Evolutionary conservation across 208 protist species (phyloP).

Genomic region (Acanthamoeba triangularis): DNA sequence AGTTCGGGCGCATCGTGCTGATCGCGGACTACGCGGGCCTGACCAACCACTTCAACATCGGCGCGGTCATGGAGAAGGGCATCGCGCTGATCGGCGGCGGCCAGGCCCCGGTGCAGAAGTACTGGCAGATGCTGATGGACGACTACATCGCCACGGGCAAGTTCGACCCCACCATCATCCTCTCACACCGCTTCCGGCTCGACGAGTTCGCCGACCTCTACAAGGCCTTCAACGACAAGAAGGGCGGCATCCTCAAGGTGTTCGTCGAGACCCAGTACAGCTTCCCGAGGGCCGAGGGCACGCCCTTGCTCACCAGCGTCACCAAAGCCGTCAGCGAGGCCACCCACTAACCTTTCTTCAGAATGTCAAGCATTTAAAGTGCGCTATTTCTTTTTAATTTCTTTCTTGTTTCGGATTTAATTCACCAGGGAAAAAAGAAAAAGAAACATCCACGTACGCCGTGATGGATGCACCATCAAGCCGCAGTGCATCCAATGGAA

Average conservation of each 20-base stretch:
- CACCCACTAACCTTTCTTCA: background rate
- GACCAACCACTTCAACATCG: slow-evolving; percentile 86
- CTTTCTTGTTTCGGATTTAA: too few species aligned
- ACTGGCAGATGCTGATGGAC: slow-evolving; percentile 81
- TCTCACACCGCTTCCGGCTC: slow-evolving; percentile 78
- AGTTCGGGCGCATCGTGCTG: slow-evolving; percentile 75
- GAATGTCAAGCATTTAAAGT: too few species aligned
- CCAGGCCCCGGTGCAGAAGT: slow-evolving; percentile 75
- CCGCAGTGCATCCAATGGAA: too few species aligned
- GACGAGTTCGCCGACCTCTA: slow-evolving; percentile 77
- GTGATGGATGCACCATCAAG: too few species aligned
- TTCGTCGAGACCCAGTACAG: slow-evolving; percentile 53
- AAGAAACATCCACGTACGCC: too few species aligned
- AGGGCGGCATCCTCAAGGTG: slow-evolving; percentile 69
- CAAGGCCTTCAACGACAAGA: slow-evolving; percentile 81
- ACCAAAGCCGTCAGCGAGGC: background rate
- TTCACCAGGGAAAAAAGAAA: too few species aligned
- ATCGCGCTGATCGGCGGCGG: slow-evolving; percentile 71
- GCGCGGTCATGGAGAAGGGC: slow-evolving; percentile 84
- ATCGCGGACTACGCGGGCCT: slow-evolving; percentile 81
- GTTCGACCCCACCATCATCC: slow-evolving; percentile 78
- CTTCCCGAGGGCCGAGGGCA: slow-evolving; percentile 36
- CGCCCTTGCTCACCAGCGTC: slow-evolving; percentile 12
- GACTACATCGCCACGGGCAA: slow-evolving; percentile 72
- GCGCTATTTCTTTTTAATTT: too few species aligned